These are phyloP conservation scores for Xerocomus spinulosus DNA, from an alignment of 768 basidiomycete genomes.

Conservation along the genomic window DNA sequence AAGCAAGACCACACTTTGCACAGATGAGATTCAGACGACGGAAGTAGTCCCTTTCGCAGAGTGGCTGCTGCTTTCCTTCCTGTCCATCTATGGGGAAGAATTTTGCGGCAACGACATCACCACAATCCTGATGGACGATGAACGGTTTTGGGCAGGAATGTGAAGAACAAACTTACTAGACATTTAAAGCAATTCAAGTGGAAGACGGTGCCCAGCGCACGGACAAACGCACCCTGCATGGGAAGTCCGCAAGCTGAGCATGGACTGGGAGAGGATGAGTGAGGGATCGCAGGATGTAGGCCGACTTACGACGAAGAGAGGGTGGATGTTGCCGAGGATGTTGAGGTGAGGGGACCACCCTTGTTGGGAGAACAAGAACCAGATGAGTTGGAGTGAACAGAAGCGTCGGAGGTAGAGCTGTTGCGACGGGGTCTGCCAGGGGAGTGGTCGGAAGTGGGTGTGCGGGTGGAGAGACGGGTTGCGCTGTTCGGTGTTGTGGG, in stretches of 20 bases:
- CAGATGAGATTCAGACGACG: slow-evolving; percentile 93
- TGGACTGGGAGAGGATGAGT: slow-evolving; percentile 38
- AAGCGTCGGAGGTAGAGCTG: slow-evolving; percentile 48
- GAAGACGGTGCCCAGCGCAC: slow-evolving; percentile 89
- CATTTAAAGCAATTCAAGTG: slow-evolving; percentile 99
- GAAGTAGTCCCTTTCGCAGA: slow-evolving; percentile 99
- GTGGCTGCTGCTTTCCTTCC: slow-evolving; percentile 82
- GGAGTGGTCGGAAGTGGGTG: slow-evolving; percentile 52
- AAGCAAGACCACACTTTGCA: slow-evolving; percentile 89
- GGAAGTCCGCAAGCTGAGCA: slow-evolving; percentile 75
- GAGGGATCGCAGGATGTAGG: slow-evolving; percentile 6
- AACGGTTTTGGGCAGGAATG: not conserved
- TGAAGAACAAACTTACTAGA: slow-evolving; percentile 55
- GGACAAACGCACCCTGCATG: slow-evolving; percentile 95
- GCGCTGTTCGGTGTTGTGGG: slow-evolving; percentile 53
- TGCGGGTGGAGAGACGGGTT: slow-evolving; percentile 42
- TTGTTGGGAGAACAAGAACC: slow-evolving; percentile 36
- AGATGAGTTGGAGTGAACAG: slow-evolving; percentile 53
- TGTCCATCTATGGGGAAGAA: slow-evolving; percentile 97
- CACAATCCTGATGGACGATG: slow-evolving; percentile 70
- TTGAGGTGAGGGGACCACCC: slow-evolving; percentile 46
- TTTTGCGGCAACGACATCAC: slow-evolving; percentile 93
- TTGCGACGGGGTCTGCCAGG: slow-evolving; percentile 44
- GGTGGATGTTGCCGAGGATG: slow-evolving; percentile 51
- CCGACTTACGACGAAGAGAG: slow-evolving; percentile 56